Percentiles rank a stretch among this genome's conserved stretches.
Evolutionary conservation across 2,329 filamentous ascomycete genomes (phyloP).

Genomic region (Aspergillus persii): DNA sequence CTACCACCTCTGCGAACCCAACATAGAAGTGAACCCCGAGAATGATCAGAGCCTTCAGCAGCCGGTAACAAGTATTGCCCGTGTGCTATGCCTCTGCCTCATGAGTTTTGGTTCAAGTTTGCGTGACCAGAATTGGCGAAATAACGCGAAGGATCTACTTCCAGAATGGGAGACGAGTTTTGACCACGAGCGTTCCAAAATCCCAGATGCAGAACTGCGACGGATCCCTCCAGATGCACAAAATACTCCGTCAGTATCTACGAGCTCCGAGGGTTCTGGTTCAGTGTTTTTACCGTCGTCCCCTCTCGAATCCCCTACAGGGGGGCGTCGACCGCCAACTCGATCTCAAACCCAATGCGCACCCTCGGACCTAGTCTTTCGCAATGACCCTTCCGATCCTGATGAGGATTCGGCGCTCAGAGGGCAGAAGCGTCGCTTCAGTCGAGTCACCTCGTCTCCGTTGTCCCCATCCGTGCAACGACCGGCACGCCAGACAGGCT

Average conservation of each 20-base stretch:
- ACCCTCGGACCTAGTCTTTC: slow-evolving; percentile 9
- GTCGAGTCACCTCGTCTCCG: slow-evolving; percentile 13
- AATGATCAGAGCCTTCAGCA: slow-evolving; percentile 15
- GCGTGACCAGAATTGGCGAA: too few species aligned
- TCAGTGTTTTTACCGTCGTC: slow-evolving; percentile 22
- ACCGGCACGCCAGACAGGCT: slow-evolving; percentile 4
- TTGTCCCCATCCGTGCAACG: slow-evolving; percentile 16
- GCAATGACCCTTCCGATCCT: slow-evolving; percentile 13
- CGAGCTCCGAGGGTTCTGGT: slow-evolving; percentile 10
- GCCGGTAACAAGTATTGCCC: slow-evolving; percentile 21
- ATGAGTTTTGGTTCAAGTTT: too few species aligned
- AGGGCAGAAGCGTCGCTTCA: slow-evolving; percentile 22
- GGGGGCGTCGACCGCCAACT: slow-evolving; percentile 15
- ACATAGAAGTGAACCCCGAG: slow-evolving; percentile 14
- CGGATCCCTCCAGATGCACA: slow-evolving; percentile 15
- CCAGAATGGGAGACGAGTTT: slow-evolving; percentile 20
- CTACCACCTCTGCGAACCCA: slow-evolving; percentile 25
- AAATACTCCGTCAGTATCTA: slow-evolving; percentile 15
- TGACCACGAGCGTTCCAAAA: slow-evolving; percentile 17
- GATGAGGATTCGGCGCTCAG: slow-evolving; percentile 11
- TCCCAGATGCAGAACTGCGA: slow-evolving; percentile 19
- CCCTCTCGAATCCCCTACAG: slow-evolving; percentile 10
- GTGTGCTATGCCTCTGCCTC: too few species aligned
- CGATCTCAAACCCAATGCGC: slow-evolving; percentile 17
- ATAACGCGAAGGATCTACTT: too few species aligned